Percentiles rank a stretch among this genome's conserved stretches.
These are phyloP conservation scores for Pestalotiopsis sp. DNA, from an alignment of 2,329 filamentous ascomycete genomes.

Conservation along the genomic window DNA sequence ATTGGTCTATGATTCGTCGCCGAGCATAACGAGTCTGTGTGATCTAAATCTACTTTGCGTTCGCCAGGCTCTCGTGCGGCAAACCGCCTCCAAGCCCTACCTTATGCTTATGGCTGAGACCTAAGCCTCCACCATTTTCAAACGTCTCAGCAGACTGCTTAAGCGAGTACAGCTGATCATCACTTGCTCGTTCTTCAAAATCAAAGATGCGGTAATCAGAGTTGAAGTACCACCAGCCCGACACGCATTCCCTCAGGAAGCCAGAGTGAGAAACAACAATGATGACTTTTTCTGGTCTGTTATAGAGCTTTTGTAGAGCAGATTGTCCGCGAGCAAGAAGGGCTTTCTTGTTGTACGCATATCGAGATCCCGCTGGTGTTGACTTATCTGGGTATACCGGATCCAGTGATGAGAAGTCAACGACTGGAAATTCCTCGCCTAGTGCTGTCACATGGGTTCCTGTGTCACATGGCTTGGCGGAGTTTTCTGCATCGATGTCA, in stretches of 20 bases:
- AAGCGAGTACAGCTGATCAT: constrained; percentile 35
- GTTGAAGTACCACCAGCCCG: constrained; percentile 59
- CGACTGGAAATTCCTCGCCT: constrained; percentile 49
- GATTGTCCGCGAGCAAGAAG: constrained; percentile 57
- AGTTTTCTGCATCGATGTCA: constrained; percentile 47
- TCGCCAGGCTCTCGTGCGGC: constrained; percentile 30
- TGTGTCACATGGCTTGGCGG: constrained; percentile 61
- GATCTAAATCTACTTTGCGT: background rate
- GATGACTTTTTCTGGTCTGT: constrained; percentile 60
- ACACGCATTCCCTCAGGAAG: constrained; percentile 61
- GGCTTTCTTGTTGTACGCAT: constrained; percentile 53
- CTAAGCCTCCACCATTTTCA: constrained; percentile 51
- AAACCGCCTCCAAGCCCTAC: constrained; percentile 41
- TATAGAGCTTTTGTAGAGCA: constrained; percentile 50
- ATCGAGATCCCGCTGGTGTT: constrained; percentile 43
- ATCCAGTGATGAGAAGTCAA: constrained; percentile 61
- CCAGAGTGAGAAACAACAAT: constrained; percentile 67
- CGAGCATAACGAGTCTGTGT: background rate
- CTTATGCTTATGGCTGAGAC: constrained; percentile 42
- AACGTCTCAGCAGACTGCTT: constrained; percentile 51
- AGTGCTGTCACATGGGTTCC: constrained; percentile 51
- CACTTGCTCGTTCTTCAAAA: constrained; percentile 33
- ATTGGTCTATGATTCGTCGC: background rate
- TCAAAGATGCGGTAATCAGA: constrained; percentile 67
- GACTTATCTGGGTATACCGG: constrained; percentile 66